Percentiles rank a stretch among this genome's conserved stretches.
Conservation (phyloP, 257 asterid genomes). For the Primulina tabacum region DNA sequence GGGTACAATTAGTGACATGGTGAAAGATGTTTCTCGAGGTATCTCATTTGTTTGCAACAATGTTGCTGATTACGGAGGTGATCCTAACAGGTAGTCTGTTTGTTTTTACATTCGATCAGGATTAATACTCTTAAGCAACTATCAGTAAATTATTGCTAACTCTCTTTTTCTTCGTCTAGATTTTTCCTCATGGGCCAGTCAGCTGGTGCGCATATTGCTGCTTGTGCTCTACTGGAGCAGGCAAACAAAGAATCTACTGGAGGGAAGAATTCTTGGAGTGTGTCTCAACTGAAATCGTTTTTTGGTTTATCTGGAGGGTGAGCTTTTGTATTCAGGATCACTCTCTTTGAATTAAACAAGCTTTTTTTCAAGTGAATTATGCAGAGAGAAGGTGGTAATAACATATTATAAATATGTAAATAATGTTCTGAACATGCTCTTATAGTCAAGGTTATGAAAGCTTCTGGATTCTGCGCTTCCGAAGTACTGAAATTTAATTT, state of each 20-base stretch:
- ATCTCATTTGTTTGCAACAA: conserved; percentile 84
- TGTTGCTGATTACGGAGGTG: conserved; percentile 94
- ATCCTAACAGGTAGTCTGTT: conserved; percentile 70
- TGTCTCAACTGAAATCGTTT: conserved; percentile 78
- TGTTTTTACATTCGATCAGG: not conserved
- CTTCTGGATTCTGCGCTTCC: no score
- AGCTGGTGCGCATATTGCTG: conserved; percentile 96
- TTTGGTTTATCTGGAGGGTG: conserved; percentile 98
- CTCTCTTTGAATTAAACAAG: not conserved
- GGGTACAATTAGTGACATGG: conserved; percentile 93
- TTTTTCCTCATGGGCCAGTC: conserved; percentile 95
- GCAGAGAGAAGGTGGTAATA: no score
- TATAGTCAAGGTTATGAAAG: no score
- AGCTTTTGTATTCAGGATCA: conserved; percentile 25
- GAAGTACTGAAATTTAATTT: no score
- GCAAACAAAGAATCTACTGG: conserved; percentile 83
- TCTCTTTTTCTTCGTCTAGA: conserved; percentile 34
- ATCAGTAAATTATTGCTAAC: not conserved
- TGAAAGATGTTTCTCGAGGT: conserved; percentile 93
- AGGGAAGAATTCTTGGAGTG: conserved; percentile 76
- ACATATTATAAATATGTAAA: no score
- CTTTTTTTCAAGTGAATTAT: no score
- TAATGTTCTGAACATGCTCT: no score
- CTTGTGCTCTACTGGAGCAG: conserved; percentile 85
- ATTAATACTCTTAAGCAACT: not conserved